phyloP scores from a whole-genome alignment of 2,329 filamentous ascomycete species.

The Colletotrichum incanum region DNA sequence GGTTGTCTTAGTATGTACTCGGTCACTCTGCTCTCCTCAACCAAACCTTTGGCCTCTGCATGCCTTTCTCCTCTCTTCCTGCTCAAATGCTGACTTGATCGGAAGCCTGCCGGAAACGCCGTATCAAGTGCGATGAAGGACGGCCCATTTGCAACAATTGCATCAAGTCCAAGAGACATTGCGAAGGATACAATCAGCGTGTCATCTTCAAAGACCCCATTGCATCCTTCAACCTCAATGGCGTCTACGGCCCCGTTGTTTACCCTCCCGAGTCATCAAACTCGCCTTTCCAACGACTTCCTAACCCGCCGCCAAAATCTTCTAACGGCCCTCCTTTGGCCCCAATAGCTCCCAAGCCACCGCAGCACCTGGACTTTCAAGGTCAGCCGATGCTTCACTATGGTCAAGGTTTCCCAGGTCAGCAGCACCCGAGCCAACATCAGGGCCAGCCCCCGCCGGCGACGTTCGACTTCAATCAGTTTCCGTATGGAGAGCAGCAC shows the following conservation, averaged over 20 bases:
- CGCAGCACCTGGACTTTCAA: slow-evolving; percentile 54
- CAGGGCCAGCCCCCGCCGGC: slow-evolving; percentile 46
- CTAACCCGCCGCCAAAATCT: slow-evolving; percentile 58
- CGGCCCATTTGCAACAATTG: slow-evolving; percentile 87
- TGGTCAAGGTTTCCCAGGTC: slow-evolving; percentile 49
- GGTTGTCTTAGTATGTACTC: slow-evolving; percentile 84
- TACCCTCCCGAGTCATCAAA: slow-evolving; percentile 63
- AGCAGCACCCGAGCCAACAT: slow-evolving; percentile 15
- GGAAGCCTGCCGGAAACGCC: slow-evolving; percentile 89
- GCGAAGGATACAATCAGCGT: slow-evolving; percentile 87
- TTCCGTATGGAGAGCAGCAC: slow-evolving; percentile 42
- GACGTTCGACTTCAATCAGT: slow-evolving; percentile 46
- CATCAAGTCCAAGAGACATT: slow-evolving; percentile 86
- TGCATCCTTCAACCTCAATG: slow-evolving; percentile 67
- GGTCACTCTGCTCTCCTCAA: neutral
- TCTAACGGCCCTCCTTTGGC: slow-evolving; percentile 57
- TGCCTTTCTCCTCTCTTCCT: slow-evolving; percentile 8
- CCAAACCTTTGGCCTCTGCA: neutral
- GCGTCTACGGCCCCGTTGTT: slow-evolving; percentile 61
- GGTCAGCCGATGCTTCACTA: slow-evolving; percentile 50
- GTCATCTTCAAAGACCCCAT: slow-evolving; percentile 85
- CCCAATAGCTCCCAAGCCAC: slow-evolving; percentile 69
- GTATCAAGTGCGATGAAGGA: slow-evolving; percentile 97
- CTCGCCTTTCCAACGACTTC: slow-evolving; percentile 62
- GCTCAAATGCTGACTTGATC: slow-evolving; percentile 29